Conservation (phyloP, 495 filamentous ascomycete species). For the Patellaria atrata region DNA sequence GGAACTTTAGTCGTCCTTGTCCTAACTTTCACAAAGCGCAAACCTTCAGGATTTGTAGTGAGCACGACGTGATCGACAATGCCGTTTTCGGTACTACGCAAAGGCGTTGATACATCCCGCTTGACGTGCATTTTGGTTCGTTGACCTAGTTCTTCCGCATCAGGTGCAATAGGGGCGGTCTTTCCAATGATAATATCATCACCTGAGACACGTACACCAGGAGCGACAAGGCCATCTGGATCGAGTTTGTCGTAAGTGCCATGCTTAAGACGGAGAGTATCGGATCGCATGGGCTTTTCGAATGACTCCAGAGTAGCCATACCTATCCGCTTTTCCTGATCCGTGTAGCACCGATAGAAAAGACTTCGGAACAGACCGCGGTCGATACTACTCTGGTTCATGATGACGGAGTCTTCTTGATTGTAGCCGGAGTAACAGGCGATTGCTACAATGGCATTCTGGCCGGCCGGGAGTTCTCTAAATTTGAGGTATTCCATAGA, state of each 20-base stretch:
- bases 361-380: constrained; percentile 92
- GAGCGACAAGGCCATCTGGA: constrained; percentile 83
- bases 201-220: constrained; percentile 84
- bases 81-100: constrained; percentile 89
- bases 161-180: constrained; percentile 82
- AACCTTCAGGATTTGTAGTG: constrained; percentile 79
- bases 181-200: constrained; percentile 99
- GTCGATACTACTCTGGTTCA: constrained; percentile 99
- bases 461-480: constrained; percentile 87
- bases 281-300: constrained; percentile 79
- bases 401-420: constrained; percentile 99
- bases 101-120: constrained; percentile 84
- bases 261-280: constrained; percentile 81
- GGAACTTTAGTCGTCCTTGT: constrained; percentile 96
- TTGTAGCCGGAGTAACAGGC: constrained; percentile 98
- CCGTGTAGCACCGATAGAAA: constrained; percentile 93
- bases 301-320: constrained; percentile 81
- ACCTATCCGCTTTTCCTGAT: constrained; percentile 87
- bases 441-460: constrained; percentile 98
- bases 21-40: constrained; percentile 90
- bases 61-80: constrained; percentile 89
- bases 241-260: constrained; percentile 98
- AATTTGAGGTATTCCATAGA: constrained; percentile 99
- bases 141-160: constrained; percentile 87
- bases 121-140: constrained; percentile 80